These are phyloP conservation scores for Rubroshorea leprosula DNA, from an alignment of 345 rosid genomes.

Conservation along the genomic window DNA sequence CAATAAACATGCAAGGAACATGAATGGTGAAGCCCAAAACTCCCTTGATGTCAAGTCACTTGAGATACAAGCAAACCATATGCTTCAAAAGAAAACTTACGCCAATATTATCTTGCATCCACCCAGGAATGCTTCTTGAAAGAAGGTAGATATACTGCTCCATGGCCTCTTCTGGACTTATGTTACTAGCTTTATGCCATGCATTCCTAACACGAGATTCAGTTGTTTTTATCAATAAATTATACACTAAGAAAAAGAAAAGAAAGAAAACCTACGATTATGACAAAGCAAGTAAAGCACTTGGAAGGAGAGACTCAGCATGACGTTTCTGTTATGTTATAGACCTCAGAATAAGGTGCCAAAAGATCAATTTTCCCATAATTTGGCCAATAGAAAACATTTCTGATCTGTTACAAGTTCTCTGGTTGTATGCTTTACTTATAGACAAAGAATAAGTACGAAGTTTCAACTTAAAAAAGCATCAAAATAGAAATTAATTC, in stretches of 20 bases:
- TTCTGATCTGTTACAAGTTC: background rate
- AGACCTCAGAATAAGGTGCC: too few species aligned
- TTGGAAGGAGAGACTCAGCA: too few species aligned
- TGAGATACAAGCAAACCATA: background rate
- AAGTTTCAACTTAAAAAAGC: background rate
- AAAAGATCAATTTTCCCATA: too few species aligned
- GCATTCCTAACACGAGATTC: slow-evolving; percentile 32
- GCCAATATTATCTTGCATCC: slow-evolving; percentile 17
- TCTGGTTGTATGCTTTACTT: background rate
- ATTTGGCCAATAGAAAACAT: too few species aligned
- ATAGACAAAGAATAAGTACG: background rate
- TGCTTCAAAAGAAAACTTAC: slow-evolving; percentile 18
- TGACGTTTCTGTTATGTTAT: too few species aligned
- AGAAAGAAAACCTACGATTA: too few species aligned
- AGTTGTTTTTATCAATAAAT: slow-evolving; percentile 1
- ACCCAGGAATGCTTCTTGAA: slow-evolving; percentile 29
- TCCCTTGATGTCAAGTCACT: slow-evolving; percentile 8
- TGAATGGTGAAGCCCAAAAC: background rate
- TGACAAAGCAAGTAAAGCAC: too few species aligned
- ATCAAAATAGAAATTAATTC: background rate
- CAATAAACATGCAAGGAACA: slow-evolving; percentile 9
- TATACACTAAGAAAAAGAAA: background rate
- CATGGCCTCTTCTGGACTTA: slow-evolving; percentile 48
- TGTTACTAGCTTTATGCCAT: slow-evolving; percentile 43
- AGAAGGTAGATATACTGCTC: slow-evolving; percentile 39